Evolutionary conservation across 257 asterid genomes (phyloP), one percentile per base, ranked within the genome.

Genomic region (Fraxinus cuspidata): DNA sequence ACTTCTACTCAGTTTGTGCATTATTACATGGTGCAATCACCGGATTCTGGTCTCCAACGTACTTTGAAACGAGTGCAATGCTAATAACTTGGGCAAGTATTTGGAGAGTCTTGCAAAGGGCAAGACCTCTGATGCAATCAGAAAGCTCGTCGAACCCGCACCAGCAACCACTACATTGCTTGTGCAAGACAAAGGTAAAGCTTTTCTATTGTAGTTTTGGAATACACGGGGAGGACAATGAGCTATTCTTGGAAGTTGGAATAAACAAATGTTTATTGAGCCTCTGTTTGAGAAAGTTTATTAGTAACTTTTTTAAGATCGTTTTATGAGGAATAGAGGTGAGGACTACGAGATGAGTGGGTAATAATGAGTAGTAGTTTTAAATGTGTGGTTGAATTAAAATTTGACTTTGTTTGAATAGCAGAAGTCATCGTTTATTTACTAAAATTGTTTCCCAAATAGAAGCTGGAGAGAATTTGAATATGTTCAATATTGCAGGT

Each of bases 41-140:
- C 67, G 99, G 99, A 76, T 93, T 93, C 77, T 87, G 91, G 92
- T 91, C 97, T 71, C 97, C 97, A 5, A 92, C 97, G 7, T 96
- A 96, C 86, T 96, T 96, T 83, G 99, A 96, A 82, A 90, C 98
- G 63, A 96, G 99, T 89, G 97, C 99, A 42, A 96, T 96, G 99
- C 86, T 96, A 71, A 93, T 96, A 70, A 96, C 99, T 70, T 96
- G 63, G 99, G 99, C 19, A 96, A 96, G 82, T 96, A 92, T 82
- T 87, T 96, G 90, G 99, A 96, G 85, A 87, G 83, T 76, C 90
- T 96, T 79, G 99, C 99, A 23, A 96, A 96, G 80, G 99, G 99
- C 71, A 96, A 93, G 86, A 96, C 99, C 23, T 93, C 99, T 35
- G 99, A 89, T 83, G 99, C 99, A 79, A 96, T 96, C 68, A 93